phyloP scores from a whole-genome alignment of 2,329 filamentous ascomycete genomes.

The Colletotrichum sp. region DNA sequence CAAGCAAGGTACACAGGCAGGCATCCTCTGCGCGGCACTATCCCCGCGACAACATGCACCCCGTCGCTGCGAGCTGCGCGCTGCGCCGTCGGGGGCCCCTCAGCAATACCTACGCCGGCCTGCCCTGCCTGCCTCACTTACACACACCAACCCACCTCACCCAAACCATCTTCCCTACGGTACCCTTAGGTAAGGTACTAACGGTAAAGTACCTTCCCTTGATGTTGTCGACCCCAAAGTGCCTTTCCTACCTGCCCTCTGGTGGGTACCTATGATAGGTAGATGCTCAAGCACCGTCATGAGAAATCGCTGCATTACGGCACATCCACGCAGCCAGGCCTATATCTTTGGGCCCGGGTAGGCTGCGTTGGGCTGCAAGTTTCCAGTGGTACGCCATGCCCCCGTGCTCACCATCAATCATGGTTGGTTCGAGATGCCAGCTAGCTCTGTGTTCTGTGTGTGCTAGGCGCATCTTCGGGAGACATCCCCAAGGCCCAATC shows the following conservation, averaged over 20 bases:
- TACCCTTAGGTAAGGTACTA: no score
- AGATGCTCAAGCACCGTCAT: background rate
- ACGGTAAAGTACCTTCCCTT: background rate
- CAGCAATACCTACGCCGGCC: background rate
- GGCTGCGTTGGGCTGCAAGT: slow-evolving; percentile 32
- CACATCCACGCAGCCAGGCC: background rate
- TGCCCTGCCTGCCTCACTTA: background rate
- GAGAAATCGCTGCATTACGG: background rate
- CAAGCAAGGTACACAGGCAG: background rate
- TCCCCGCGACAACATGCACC: background rate
- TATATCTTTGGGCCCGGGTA: background rate
- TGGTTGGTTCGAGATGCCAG: background rate
- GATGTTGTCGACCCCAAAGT: background rate
- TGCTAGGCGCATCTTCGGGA: background rate
- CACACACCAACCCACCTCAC: background rate
- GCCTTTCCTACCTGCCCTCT: background rate
- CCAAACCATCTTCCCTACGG: background rate
- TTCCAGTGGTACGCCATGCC: slow-evolving; percentile 30
- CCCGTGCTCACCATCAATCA: slow-evolving; percentile 23
- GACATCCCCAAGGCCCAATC: background rate
- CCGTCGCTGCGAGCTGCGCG: background rate
- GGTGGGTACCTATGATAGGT: background rate
- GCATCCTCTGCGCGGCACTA: background rate
- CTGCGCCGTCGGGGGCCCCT: background rate
- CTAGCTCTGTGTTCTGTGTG: background rate